Evolutionary conservation across 2,329 filamentous ascomycete genomes (phyloP).

Genomic region (Aplosporella prunicola): DNA sequence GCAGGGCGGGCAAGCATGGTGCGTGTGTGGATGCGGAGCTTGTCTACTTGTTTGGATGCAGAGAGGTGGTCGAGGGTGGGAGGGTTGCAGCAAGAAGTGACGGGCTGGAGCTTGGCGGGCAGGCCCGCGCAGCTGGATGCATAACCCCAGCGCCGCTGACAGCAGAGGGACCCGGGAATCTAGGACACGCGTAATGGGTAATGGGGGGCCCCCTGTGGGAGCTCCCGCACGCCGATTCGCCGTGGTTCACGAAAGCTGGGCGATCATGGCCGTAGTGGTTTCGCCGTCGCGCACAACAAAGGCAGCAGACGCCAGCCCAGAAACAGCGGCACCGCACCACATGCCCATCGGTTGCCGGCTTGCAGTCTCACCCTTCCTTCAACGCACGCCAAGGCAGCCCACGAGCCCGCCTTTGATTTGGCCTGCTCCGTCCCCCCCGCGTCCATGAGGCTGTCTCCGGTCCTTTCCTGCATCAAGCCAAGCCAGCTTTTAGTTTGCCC

Average conservation of each 20-base stretch:
- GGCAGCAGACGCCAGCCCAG: slow-evolving; percentile 3
- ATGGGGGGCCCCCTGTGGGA: too few relatives aligned
- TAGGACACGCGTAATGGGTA: too few relatives aligned
- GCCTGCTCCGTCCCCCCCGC: slow-evolving; percentile 7
- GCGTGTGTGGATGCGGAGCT: too few relatives aligned
- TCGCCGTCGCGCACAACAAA: slow-evolving; percentile 7
- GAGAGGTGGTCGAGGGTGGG: neutral
- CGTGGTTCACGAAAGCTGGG: too few relatives aligned
- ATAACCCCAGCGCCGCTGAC: slow-evolving; percentile 6
- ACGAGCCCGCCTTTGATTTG: too few relatives aligned
- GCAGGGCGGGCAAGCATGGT: slow-evolving; percentile 10
- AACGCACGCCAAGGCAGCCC: slow-evolving; percentile 7
- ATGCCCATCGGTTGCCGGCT: slow-evolving; percentile 5
- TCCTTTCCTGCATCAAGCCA: neutral
- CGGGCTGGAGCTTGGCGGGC: neutral
- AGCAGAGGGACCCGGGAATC: slow-evolving; percentile 1
- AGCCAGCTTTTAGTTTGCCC: neutral
- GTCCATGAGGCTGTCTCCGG: slow-evolving; percentile 8
- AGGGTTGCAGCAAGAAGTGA: neutral
- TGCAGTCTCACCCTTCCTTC: slow-evolving; percentile 5
- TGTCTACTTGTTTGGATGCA: too few relatives aligned
- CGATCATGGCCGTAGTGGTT: too few relatives aligned
- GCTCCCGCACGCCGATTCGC: too few relatives aligned
- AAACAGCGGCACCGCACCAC: slow-evolving; percentile 2
- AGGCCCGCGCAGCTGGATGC: slow-evolving; percentile 2